Evolutionary conservation across 78 protist species (phyloP), one percentile per base, ranked within the genome.

Genomic region (Corallochytrium limacisporum): DNA sequence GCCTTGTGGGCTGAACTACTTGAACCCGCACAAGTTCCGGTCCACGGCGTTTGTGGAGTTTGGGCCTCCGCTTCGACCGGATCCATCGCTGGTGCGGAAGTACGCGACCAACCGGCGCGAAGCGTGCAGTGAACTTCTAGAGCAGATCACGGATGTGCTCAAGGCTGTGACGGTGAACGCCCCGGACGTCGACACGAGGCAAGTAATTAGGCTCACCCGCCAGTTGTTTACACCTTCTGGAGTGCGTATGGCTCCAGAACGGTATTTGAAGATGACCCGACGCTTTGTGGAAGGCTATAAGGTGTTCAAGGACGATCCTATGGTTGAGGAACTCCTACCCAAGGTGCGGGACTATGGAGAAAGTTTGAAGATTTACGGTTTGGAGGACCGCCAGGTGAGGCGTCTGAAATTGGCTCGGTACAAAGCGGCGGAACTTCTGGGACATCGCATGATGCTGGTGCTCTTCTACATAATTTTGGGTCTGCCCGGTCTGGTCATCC

Each of bases 1-100:
- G 28, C 63, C 63, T 13, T 22, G 35, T 13, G 63, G 63, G 12
- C 26, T 57, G 13, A 57, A 57, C 63, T 57, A 57, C 63, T 28
- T 12, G 18, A 20, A 12, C 9, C 44, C 38, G 8, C 18, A 28
- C 32, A 33, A 20, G 8, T 57, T 57, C 63, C 63, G 63, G 8
- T 57, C 63, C 18, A 57, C 26, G 63, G 63, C 33, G 10, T 33
- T 57, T 28, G 32, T 57, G 26, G 44, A 57, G 32, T 57, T 57
- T 24, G 63, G 63, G 20, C 39, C 32, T 0, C 63, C 63, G 44
- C 26, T 57, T 28, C 44, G 20, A 37, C 13, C 33, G 20, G 15
- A 53, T 18, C 10, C 12, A 13, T 12, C 10, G 22, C 37, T 24
- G 22, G 59, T 53, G 22, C 37, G 22, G 28, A 12, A 0, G 15